phyloP scores from a whole-genome alignment of 2,329 filamentous ascomycete genomes.

The Fusarium sp. region DNA sequence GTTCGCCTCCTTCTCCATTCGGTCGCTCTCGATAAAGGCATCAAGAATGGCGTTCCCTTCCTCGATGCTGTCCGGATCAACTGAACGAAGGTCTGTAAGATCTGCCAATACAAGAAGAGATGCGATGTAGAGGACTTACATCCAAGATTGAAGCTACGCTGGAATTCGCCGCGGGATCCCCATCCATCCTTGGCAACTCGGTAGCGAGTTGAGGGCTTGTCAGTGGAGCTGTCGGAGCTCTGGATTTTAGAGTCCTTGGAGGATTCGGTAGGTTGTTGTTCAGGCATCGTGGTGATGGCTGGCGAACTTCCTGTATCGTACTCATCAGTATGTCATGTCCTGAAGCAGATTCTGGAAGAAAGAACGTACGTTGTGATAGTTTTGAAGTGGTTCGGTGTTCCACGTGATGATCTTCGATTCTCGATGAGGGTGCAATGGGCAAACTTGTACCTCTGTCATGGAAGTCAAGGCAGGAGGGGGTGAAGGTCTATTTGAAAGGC shows the following conservation, averaged over 20 bases:
- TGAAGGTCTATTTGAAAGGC: too few relatives aligned
- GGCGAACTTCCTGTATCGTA: too few relatives aligned
- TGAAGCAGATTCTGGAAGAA: too few relatives aligned
- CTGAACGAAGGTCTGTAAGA: neutral
- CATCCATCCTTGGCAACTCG: slow-evolving; percentile 7
- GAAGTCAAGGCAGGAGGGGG: too few relatives aligned
- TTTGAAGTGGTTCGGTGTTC: too few relatives aligned
- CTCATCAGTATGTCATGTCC: too few relatives aligned
- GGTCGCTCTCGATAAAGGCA: neutral
- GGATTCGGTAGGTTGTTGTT: neutral
- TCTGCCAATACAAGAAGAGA: neutral
- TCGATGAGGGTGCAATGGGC: too few relatives aligned
- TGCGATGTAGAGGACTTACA: neutral
- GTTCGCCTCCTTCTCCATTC: neutral
- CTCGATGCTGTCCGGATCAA: slow-evolving; percentile 1
- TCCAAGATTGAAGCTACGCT: neutral
- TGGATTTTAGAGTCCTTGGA: too few relatives aligned
- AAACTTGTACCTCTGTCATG: too few relatives aligned
- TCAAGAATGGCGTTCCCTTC: slow-evolving; percentile 13
- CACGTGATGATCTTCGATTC: too few relatives aligned
- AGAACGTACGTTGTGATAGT: too few relatives aligned
- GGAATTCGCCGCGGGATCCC: slow-evolving; percentile 4
- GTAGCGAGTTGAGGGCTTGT: neutral
- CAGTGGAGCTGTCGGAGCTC: neutral
- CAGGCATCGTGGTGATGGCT: neutral